Evolutionary conservation across 176 grass and related monocot species (phyloP), one percentile per base, ranked within the genome.

Genomic region (Carex kokanica): DNA sequence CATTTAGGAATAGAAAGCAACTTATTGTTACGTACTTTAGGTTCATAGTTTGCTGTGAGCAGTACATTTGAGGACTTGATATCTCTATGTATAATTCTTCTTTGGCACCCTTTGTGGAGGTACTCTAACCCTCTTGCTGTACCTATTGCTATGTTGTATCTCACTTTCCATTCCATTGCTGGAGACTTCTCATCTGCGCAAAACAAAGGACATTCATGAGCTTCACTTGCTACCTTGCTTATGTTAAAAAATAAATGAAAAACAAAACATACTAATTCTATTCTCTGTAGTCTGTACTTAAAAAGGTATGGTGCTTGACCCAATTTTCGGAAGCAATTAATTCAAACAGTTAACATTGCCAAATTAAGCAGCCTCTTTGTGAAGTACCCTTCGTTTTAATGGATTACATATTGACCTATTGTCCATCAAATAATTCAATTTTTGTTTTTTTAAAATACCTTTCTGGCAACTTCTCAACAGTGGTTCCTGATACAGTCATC

Each of bases 41-140:
- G 90, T 62, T 93, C 90, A 56, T 94, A 85, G 62, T 98, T 90
- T 1, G 80, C 83, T 8, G 90, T 94, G 71, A 98, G 92, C 25
- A 98, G 88, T 23, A 98, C 78, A 59, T 98, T 98, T 41, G 95
- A 94, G 16, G 92, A 61, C 73, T 98, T 98, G 90, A 98, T 98
- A 86, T 98, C 95, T 79, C 95, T 40, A 83, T 98, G 95, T 8
- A 98, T 98, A 74, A 98, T 98, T 80, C 95, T 83, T 59, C 95
- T 63, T 65, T 84, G 88, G 68, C 95, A 98, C 10, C 89, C 95
- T 86, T 98, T 98, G 85, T 98, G 95, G 68, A 98, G 87, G 64
- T 98, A 98, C 70, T 88, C 87, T 31, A 98, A 68, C 66, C 95
- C 95, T 65, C 90, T 78, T 73, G 95, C 95, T 80, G 92, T 88